Evolutionary conservation across 805 yeast genomes (phyloP).

Genomic region (Yarrowia hollandica): DNA sequence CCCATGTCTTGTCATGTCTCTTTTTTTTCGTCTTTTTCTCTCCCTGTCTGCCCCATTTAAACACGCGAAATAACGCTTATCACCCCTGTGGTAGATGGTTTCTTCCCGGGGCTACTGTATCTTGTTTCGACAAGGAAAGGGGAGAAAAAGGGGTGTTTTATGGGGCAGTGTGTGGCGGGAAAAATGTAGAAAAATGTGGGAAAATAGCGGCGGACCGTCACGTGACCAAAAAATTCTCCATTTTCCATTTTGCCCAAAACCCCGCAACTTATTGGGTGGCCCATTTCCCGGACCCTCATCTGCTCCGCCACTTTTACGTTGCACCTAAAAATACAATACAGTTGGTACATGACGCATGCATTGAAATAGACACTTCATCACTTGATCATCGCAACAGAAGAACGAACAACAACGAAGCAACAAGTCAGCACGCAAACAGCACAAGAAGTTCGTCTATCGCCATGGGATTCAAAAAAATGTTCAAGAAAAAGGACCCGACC

Average conservation of each 20-base stretch:
- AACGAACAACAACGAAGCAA: too few species aligned
- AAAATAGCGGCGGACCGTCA: too few species aligned
- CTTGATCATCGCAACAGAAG: too few species aligned
- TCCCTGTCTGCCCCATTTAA: too few species aligned
- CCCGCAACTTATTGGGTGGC: too few species aligned
- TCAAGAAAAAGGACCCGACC: conserved; percentile 27
- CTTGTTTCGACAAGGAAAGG: too few species aligned
- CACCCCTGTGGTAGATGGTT: not conserved
- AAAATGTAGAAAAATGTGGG: not conserved
- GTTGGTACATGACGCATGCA: not conserved
- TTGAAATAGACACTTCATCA: conserved; percentile 11
- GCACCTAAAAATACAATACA: not conserved
- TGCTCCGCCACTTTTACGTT: not conserved
- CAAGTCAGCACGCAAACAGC: not conserved
- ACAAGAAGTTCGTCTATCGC: not conserved
- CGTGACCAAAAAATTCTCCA: too few species aligned
- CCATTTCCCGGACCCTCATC: too few species aligned
- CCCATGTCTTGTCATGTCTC: too few species aligned
- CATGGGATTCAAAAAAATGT: conserved; percentile 27
- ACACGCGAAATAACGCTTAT: conserved; percentile 7
- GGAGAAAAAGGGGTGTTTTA: not conserved
- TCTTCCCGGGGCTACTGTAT: not conserved
- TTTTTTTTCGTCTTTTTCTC: too few species aligned
- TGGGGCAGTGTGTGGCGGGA: not conserved
- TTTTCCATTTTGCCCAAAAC: too few species aligned